phyloP scores from a whole-genome alignment of 2,329 filamentous ascomycete genomes.

The Claviceps humidiphila region DNA sequence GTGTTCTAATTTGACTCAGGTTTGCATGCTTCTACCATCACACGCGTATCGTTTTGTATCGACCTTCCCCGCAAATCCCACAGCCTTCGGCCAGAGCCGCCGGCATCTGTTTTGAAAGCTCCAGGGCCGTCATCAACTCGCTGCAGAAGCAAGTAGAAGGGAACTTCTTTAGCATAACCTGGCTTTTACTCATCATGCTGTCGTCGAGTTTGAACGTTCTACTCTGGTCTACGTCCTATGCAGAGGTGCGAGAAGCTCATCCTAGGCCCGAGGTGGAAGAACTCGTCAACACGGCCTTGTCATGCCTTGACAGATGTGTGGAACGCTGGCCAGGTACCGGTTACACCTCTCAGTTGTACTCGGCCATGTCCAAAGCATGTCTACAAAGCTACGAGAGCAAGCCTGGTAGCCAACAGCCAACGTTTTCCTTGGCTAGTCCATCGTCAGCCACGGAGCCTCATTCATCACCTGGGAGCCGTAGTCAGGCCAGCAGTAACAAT shows the following conservation, averaged over 20 bases:
- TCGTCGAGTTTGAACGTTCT: constrained; percentile 89
- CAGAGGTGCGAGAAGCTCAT: constrained; percentile 64
- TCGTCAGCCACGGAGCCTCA: constrained; percentile 18
- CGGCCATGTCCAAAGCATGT: constrained; percentile 73
- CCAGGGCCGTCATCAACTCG: constrained; percentile 68
- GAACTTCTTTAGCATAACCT: constrained; percentile 71
- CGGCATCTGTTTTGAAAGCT: constrained; percentile 68
- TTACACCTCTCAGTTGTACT: constrained; percentile 73
- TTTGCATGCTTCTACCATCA: constrained; percentile 63
- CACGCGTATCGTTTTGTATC: constrained; percentile 76
- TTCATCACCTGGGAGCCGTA: constrained; percentile 18
- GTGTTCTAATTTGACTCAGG: constrained; percentile 23
- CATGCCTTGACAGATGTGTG: constrained; percentile 66
- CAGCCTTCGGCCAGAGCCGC: constrained; percentile 72
- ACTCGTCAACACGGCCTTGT: constrained; percentile 60
- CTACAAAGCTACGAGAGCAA: constrained; percentile 68
- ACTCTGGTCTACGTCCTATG: constrained; percentile 82
- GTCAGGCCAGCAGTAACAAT: constrained; percentile 12
- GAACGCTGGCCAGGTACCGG: constrained; percentile 86
- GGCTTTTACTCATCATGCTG: constrained; percentile 80
- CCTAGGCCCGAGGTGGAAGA: constrained; percentile 61
- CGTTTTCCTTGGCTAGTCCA: constrained; percentile 22
- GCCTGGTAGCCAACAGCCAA: constrained; percentile 11
- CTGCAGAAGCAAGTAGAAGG: constrained; percentile 68
- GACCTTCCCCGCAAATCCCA: constrained; percentile 84